Percentiles rank a stretch among this genome's conserved stretches.
Evolutionary conservation across 495 filamentous ascomycete genomes (phyloP).

Genomic region (Chaetomium fimeti): DNA sequence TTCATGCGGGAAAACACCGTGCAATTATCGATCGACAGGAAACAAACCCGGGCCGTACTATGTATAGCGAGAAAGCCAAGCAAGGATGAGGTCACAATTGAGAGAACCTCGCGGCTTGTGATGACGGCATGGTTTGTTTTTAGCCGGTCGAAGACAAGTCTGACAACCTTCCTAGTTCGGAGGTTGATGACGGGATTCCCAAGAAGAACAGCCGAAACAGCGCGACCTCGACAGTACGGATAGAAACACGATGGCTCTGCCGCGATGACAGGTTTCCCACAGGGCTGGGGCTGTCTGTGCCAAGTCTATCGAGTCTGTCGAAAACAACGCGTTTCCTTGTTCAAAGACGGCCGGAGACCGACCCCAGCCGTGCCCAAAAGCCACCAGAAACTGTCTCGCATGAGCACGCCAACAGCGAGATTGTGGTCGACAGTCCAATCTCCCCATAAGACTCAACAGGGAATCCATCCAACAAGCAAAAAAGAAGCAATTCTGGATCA

Average conservation of each 20-base stretch:
- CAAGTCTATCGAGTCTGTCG: not conserved
- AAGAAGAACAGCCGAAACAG: no score
- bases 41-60: not conserved
- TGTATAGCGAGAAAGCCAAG: slow-evolving; percentile 3
- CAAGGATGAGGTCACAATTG: not conserved
- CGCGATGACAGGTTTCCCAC: not conserved
- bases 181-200: not conserved
- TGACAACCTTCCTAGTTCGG: not conserved
- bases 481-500: slow-evolving; percentile 10
- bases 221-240: no score
- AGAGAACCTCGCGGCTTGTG: not conserved
- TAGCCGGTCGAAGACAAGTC: not conserved
- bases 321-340: slow-evolving; percentile 1
- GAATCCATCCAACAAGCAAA: not conserved
- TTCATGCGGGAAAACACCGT: slow-evolving; percentile 6
- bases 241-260: no score
- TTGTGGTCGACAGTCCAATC: not conserved
- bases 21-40: not conserved
- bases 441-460: not conserved
- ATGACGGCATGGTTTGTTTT: not conserved
- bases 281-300: not conserved
- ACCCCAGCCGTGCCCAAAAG: slow-evolving; percentile 7
- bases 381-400: not conserved
- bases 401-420: not conserved
- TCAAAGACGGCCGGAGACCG: not conserved